Evolutionary conservation across 129 eudicot genomes (phyloP), one percentile per base, ranked within the genome.

Genomic region (Arctium lappa): DNA sequence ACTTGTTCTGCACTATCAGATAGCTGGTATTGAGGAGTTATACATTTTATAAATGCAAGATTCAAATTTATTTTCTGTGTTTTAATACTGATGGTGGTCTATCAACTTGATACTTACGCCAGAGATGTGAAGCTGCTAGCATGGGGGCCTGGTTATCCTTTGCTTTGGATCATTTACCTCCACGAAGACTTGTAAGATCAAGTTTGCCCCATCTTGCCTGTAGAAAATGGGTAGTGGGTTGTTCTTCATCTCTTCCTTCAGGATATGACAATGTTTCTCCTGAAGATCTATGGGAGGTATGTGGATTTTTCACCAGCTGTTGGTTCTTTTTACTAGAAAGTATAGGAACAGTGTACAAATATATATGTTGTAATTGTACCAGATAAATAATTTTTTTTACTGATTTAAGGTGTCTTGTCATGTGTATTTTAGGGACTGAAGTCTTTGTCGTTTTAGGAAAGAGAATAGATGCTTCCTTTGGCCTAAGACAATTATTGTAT

Each of bases 271-370:
- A 88, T 60, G 86, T 91, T 81, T 84, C 98, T 80, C 88, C 98
- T 27, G 91, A 89, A 82, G 88, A 79, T 86, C 87, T 96, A 85
- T 96, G 99, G 99, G 94, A 96, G 99, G 99, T 96, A 86, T 38
- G 88, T 78, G 73, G 22, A 85, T 32, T 53, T 69, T 15, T 85
- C 6, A 33, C 74, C 39, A 78, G 65, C 37, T 82, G 29, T 38
- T 32, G 12, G 16, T 77, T 77, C 18, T 84, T 73, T 53, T 12
- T 56, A 31, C 10, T 3, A n/a, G 27, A 18, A 65, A 37, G 62
- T 78, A 33, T 78, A 63, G 74, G 73, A 78, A 63, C 36, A 65
- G 1, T 63, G 12, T 65, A 37, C 73, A 22, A 60, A 38, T 22
- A 36, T n/a, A 78, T 18, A 78, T 37, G 74, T 9, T 62, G 71